Percentiles rank a stretch among this genome's conserved stretches.
phyloP scores from a whole-genome alignment of 345 rosid genomes.

The Hibiscus trionum region DNA sequence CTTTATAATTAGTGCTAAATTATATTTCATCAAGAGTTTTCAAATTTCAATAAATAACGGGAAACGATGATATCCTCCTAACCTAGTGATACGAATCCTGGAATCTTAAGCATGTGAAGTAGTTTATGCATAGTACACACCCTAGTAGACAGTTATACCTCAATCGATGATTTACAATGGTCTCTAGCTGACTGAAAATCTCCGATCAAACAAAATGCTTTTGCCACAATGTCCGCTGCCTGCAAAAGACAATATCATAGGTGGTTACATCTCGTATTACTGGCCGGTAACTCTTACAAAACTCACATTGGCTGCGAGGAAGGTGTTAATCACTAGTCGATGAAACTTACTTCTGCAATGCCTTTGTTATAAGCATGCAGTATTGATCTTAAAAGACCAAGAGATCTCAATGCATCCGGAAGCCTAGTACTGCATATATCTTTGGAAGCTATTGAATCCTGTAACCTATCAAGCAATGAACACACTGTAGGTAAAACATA shows the following conservation, averaged over 20 bases:
- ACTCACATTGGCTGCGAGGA: background rate
- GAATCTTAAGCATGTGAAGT: background rate
- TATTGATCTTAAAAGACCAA: conserved; percentile 38
- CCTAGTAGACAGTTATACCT: conserved; percentile 27
- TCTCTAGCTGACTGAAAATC: conserved; percentile 43
- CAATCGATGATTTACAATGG: conserved; percentile 60
- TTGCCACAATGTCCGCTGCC: conserved; percentile 71
- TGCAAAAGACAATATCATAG: conserved; percentile 23
- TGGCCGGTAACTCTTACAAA: background rate
- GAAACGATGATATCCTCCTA: background rate
- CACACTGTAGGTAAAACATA: background rate
- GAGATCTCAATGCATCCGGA: conserved; percentile 47
- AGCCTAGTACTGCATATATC: conserved; percentile 26
- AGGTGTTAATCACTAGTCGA: background rate
- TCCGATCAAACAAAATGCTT: conserved; percentile 52
- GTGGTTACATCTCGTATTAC: background rate
- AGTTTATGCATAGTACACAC: background rate
- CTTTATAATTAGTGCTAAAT: background rate
- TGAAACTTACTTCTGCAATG: conserved; percentile 63
- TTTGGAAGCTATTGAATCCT: conserved; percentile 32
- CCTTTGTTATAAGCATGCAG: conserved; percentile 61
- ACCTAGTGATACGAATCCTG: background rate
- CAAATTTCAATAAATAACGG: background rate
- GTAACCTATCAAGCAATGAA: conserved; percentile 39
- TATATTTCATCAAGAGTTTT: background rate